Evolutionary conservation across 169 alveolate genomes (phyloP).

Genomic region (Cryptosporidium sp.): DNA sequence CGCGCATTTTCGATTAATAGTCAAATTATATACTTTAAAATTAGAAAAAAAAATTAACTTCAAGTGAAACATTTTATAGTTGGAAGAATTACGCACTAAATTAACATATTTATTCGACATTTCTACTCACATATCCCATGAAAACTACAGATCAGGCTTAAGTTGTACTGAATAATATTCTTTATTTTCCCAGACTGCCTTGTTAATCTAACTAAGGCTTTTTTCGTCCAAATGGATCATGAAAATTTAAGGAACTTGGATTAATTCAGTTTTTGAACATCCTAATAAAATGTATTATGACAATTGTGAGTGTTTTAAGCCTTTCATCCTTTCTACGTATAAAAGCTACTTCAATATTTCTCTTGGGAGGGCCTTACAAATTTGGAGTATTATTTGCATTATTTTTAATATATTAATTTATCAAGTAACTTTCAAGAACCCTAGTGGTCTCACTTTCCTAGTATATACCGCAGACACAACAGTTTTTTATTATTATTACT

Average conservation of each 20-base stretch:
- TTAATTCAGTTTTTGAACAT: background rate
- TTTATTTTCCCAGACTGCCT: background rate
- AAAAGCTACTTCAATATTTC: constrained; percentile 24
- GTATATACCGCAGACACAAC: constrained; percentile 20
- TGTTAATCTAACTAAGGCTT: background rate
- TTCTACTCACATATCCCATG: background rate
- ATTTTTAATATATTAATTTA: constrained; percentile 20
- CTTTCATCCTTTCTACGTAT: constrained; percentile 34
- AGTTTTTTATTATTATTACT: background rate
- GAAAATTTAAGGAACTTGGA: background rate
- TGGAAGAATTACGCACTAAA: background rate
- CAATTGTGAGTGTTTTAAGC: background rate
- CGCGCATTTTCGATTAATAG: background rate
- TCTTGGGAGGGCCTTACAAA: constrained; percentile 15
- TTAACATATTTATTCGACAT: background rate
- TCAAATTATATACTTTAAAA: background rate
- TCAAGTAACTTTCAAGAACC: background rate
- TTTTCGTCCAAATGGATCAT: background rate
- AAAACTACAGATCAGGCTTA: background rate
- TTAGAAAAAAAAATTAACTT: background rate
- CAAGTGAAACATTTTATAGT: background rate
- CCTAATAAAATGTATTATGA: constrained; percentile 3
- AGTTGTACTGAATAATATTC: background rate
- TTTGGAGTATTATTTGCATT: constrained; percentile 44
- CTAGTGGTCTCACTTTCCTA: constrained; percentile 10